A percentile compares a stretch with the other conserved stretches of the same genome.
Evolutionary conservation across 2,329 filamentous ascomycete species (phyloP).

Genomic region (Ambrosiella cleistominuta): DNA sequence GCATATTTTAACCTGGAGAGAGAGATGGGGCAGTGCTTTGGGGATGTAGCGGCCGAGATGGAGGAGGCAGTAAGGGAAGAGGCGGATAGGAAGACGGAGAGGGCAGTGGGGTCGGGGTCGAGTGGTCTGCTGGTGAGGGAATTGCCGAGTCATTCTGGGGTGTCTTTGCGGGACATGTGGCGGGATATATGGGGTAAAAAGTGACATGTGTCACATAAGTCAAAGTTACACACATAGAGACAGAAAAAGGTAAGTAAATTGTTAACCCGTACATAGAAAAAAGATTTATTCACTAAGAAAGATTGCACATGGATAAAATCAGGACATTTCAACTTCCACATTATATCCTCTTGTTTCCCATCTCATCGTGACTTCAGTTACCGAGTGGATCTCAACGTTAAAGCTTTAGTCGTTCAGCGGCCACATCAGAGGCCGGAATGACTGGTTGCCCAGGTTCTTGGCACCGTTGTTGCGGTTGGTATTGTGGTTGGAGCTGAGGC

Average conservation of each 20-base stretch:
- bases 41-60: constrained; percentile 65
- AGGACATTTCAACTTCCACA: too few species aligned
- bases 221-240: not conserved
- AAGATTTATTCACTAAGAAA: too few species aligned
- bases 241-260: not conserved
- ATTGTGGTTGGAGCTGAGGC: not conserved
- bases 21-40: constrained; percentile 65
- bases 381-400: not conserved
- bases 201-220: not conserved
- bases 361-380: not conserved
- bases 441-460: not conserved
- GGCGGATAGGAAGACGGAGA: constrained; percentile 28
- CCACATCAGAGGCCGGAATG: not conserved
- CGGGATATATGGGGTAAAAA: constrained; percentile 45
- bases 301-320: too few species aligned
- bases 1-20: constrained; percentile 74
- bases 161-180: constrained; percentile 76
- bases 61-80: constrained; percentile 55
- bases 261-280: not conserved
- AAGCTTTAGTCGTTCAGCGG: too few species aligned
- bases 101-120: constrained; percentile 18
- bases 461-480: not conserved
- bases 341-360: too few species aligned
- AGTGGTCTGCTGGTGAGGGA: constrained; percentile 28
- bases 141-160: constrained; percentile 54